Conservation (phyloP, 371 early-diverging fungal genomes). For the Rhizoclosmatium hyalinum region DNA sequence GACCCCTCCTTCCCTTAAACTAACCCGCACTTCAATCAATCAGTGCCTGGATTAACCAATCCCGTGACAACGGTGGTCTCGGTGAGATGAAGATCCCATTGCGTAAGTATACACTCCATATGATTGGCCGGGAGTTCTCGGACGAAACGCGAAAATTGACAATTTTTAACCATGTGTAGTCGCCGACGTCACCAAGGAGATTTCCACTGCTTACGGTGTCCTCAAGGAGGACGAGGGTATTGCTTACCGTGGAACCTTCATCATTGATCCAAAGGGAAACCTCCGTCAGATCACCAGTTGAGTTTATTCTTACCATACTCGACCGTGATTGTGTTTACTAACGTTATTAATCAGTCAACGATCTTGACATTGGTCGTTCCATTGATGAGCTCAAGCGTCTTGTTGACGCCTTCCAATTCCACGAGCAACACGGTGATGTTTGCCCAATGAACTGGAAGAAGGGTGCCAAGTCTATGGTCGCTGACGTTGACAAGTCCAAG, state of each 20-base stretch:
- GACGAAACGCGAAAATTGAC: background rate
- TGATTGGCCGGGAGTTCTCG: background rate
- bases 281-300: constrained; percentile 63
- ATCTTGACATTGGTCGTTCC: constrained; percentile 85
- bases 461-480: constrained; percentile 58
- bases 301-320: background rate
- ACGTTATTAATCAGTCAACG: constrained; percentile 60
- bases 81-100: constrained; percentile 86
- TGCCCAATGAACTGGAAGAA: constrained; percentile 34
- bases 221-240: constrained; percentile 69
- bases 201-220: constrained; percentile 75
- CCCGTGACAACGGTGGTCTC: constrained; percentile 89
- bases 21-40: background rate
- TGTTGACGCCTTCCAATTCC: constrained; percentile 91
- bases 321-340: background rate
- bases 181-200: constrained; percentile 84
- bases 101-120: constrained; percentile 31
- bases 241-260: constrained; percentile 68
- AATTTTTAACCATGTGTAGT: constrained; percentile 46
- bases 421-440: constrained; percentile 72
- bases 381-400: constrained; percentile 94
- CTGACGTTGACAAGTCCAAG: constrained; percentile 75
- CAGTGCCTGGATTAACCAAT: constrained; percentile 72
- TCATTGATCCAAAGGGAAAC: constrained; percentile 90
- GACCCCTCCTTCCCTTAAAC: constrained; percentile 31